A percentile compares a stretch with the other conserved stretches of the same genome.
Conservation (phyloP, 2,329 filamentous ascomycete genomes). For the Cladorrhinum sp. region DNA sequence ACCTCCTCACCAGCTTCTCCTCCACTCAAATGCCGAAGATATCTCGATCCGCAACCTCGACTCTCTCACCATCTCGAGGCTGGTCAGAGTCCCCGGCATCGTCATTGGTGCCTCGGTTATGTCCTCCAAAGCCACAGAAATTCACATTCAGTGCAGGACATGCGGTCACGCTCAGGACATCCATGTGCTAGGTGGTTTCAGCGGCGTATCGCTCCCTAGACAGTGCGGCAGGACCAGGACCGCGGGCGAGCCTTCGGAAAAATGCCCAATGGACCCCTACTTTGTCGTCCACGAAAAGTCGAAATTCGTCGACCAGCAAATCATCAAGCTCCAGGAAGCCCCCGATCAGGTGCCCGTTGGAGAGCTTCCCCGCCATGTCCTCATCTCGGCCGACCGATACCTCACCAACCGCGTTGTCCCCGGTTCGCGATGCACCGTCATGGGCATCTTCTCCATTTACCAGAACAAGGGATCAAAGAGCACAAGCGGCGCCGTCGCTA, state of each 20-base stretch:
- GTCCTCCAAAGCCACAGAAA: constrained; percentile 86
- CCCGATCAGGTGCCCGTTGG: constrained; percentile 97
- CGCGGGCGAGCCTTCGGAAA: constrained; percentile 64
- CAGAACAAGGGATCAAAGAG: constrained; percentile 85
- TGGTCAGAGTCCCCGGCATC: constrained; percentile 96
- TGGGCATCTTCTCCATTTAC: constrained; percentile 98
- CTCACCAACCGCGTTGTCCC: constrained; percentile 94
- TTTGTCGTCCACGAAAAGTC: constrained; percentile 94
- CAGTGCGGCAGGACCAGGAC: constrained; percentile 64
- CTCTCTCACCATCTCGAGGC: constrained; percentile 84
- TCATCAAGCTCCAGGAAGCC: constrained; percentile 95
- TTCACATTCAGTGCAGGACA: constrained; percentile 84
- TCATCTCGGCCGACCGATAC: constrained; percentile 95
- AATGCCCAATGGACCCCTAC: constrained; percentile 91
- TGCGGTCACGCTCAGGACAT: constrained; percentile 72
- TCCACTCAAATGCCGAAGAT: constrained; percentile 87
- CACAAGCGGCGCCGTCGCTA: constrained; percentile 79
- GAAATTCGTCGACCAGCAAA: constrained; percentile 94
- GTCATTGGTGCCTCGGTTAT: constrained; percentile 96
- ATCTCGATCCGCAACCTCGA: constrained; percentile 93
- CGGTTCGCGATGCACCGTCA: constrained; percentile 89
- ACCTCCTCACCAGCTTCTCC: constrained; percentile 88
- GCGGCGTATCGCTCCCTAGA: constrained; percentile 79
- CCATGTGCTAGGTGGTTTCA: constrained; percentile 78
- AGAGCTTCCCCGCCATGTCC: constrained; percentile 89